Base-by-base conservation (phyloP, 2,329 filamentous ascomycete genomes). In the Elsinoe fawcettii region DNA sequence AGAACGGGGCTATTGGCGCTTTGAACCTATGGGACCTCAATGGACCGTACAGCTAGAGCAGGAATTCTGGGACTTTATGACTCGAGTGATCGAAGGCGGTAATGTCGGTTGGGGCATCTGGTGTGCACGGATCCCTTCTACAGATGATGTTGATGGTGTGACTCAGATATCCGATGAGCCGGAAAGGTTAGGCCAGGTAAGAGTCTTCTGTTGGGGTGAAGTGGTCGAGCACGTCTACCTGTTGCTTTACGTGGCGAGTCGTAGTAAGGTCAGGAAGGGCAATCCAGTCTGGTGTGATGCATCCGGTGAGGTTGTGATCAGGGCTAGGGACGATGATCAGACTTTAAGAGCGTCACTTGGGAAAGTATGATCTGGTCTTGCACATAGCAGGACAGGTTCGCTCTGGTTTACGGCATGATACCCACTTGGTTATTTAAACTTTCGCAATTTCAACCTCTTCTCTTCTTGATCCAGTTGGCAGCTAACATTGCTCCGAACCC, bases 131-230 rank as follows among this genome's bases (percentile, higher is more conserved):
- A 68, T 69, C 6, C 14, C 25, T 41, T 11, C 3, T 37, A 18
- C 61, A 69, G 7, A 69, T 70, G 36, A 61, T 62, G 30, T 30
- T 60, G 55, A 54, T 14, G 55, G 14, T 58, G 55, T 41, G n/a
- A 5, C 11, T 37, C 34, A 37, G 11, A 37, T 14, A n/a, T 37
- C 34, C 14, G 34, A 37, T 37, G 34, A 37, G 34, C 11, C 34
- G 4, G 39, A 56, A 11, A 53, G 60, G 9, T 60, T 72, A 9
- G 72, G 75, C 58, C 69, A 62, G 1, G 68, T 95, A 1, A 79
- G 83, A 32, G 69, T 92, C 1, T 93, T 87, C 67, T 88, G 88
- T 66, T 96, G 88, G 85, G 90, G 87, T 0, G 80, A 85, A 60
- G 74, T 89, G 0, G 81, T 82, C 0, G 79, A 82, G 56, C 85